Evolutionary conservation across 768 basidiomycete species (phyloP), one percentile per base, ranked within the genome.

Genomic region (Glaciozyma martinii): DNA sequence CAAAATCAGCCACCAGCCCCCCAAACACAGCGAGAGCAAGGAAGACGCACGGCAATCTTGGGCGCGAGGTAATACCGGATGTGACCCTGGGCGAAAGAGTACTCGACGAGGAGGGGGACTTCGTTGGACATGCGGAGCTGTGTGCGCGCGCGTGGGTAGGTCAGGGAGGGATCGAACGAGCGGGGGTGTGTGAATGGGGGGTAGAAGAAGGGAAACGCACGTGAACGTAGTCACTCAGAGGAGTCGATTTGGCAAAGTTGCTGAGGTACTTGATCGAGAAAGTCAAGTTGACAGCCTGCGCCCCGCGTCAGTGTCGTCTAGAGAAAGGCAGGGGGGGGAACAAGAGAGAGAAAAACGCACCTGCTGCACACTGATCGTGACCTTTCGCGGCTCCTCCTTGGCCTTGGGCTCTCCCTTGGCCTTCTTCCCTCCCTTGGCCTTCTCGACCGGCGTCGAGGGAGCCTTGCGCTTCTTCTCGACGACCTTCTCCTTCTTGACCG

Each of bases 211-310:
- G 29, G 33, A 27, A 32, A 59, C 50, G 43, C 13, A 68, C 62
- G 63, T 85, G 83, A 43, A 93, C 91, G 32, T 80, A 82, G 67
- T 79, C 80, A 19, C 84, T 82, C 46, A 99, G 79, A 37, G 85
- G 81, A 2, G 87, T 79, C 68, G 88, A 89, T 82, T 95, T 98
- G 59, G 91, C 85, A 74, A 99, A 99, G 79, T 95, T 97, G 76
- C 89, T 86, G 32, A 99, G 85, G 78, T 98, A 99, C 78, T 98
- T 98, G 72, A 98, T 80, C 40, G 89, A 91, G 81, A 99, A 99
- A 1, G 92, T 97, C 56, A 98, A 81, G 50, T 85, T 83, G 67
- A 99, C 94, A 68, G 89, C 85, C 75, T 88, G 86, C 3, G 37
- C 32, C n/a, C 37, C 1, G 7, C 9, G 44, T 50, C 32, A 37